phyloP scores from a whole-genome alignment of 169 alveolate species.

The Blepharisma undulans region DNA sequence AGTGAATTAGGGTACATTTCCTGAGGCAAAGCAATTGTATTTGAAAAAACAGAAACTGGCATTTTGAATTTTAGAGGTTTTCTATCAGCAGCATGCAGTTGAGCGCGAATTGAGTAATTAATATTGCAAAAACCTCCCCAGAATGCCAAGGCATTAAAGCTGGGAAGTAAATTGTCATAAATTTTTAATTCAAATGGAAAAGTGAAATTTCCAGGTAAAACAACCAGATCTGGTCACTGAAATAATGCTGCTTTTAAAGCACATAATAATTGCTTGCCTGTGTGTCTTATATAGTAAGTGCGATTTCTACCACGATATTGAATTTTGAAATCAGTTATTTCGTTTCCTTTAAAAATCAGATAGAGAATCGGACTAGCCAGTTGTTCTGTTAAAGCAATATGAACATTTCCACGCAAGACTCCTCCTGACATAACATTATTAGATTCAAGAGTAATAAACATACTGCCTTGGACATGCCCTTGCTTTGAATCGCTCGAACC shows the following conservation, averaged over 20 bases:
- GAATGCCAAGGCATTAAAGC: background rate
- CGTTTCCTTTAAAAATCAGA: background rate
- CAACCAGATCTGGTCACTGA: background rate
- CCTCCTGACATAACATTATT: background rate
- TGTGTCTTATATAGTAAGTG: background rate
- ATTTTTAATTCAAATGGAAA: background rate
- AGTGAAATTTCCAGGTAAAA: background rate
- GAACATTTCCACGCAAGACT: background rate
- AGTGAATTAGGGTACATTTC: background rate
- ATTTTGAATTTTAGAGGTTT: background rate
- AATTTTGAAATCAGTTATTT: background rate
- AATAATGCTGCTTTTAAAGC: background rate
- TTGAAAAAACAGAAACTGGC: background rate
- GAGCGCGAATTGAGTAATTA: background rate
- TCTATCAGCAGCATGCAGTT: background rate
- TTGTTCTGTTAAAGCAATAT: background rate
- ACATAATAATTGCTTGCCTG: background rate
- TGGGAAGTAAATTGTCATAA: background rate
- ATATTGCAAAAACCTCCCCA: background rate
- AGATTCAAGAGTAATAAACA: background rate
- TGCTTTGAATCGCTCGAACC: background rate
- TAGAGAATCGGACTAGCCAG: background rate
- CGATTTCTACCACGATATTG: background rate
- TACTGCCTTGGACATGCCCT: background rate
- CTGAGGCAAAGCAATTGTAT: background rate